Evolutionary conservation across 768 basidiomycete genomes (phyloP).

Genomic region (Tremella mesenterica): DNA sequence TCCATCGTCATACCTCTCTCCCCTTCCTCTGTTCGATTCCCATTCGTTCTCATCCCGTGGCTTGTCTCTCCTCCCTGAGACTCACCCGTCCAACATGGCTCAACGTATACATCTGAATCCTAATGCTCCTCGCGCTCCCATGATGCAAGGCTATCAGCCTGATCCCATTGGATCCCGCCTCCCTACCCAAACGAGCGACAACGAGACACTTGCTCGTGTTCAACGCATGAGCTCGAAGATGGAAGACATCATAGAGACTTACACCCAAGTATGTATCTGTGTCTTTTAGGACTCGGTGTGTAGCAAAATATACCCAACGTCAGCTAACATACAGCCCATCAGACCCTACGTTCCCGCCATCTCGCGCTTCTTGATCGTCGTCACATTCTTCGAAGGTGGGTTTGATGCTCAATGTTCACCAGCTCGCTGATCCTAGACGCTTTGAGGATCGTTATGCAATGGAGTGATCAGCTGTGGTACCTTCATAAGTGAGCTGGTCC

Average conservation of each 20-base stretch:
- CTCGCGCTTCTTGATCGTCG: conserved; percentile 92
- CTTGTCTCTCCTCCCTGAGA: no score
- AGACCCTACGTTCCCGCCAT: conserved; percentile 88
- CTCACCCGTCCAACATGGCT: conserved; percentile 43
- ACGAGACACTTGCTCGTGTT: conserved; percentile 31
- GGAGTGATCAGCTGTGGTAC: conserved; percentile 97
- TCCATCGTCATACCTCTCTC: no score
- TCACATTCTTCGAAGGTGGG: conserved; percentile 78
- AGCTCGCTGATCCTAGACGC: conserved; percentile 53
- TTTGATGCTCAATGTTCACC: not conserved
- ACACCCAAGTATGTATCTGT: conserved; percentile 49
- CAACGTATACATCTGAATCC: conserved; percentile 44
- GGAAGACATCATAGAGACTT: conserved; percentile 87
- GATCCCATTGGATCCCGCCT: conserved; percentile 18
- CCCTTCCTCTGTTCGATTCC: no score
- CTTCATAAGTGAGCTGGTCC: conserved; percentile 67
- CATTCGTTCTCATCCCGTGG: no score
- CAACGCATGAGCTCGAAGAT: conserved; percentile 48
- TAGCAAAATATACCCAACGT: not conserved
- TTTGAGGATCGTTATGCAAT: conserved; percentile 82
- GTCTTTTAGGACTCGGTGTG: not conserved
- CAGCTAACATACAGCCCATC: conserved; percentile 57
- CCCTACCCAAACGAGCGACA: conserved; percentile 1
- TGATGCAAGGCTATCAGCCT: conserved; percentile 31
- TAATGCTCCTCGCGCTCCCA: conserved; percentile 32